A percentile compares a stretch with the other conserved stretches of the same genome.
phyloP scores from a whole-genome alignment of 164 flowering plant genomes.

The Vitis labrusca region DNA sequence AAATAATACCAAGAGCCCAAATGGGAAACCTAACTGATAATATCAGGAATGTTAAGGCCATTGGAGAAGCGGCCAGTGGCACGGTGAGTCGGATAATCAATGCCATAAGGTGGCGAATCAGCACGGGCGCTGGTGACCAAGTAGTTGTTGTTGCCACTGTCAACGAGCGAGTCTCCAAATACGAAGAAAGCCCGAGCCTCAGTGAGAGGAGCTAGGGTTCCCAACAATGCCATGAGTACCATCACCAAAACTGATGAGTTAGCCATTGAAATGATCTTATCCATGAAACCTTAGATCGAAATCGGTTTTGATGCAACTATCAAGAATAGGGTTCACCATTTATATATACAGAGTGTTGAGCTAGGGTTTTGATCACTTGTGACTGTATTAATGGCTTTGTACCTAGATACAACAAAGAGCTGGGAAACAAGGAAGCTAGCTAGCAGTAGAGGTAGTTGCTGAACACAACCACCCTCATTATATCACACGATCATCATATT shows the following conservation, averaged over 20 bases:
- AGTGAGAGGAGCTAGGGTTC: neutral
- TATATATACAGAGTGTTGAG: no score
- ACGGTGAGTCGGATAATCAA: slow-evolving; percentile 28
- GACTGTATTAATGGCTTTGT: no score
- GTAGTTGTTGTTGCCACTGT: slow-evolving; percentile 38
- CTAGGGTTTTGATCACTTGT: no score
- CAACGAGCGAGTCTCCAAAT: slow-evolving; percentile 41
- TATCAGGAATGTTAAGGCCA: slow-evolving; percentile 37
- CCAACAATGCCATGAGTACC: neutral
- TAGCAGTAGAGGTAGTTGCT: no score
- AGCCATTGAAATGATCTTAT: neutral
- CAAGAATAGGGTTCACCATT: no score
- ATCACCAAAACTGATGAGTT: neutral
- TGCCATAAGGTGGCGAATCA: slow-evolving; percentile 35
- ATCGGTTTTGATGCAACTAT: no score
- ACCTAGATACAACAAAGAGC: no score
- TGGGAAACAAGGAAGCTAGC: no score
- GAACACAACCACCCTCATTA: no score
- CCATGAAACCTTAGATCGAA: no score
- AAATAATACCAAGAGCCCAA: no score
- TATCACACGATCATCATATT: no score
- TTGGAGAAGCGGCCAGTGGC: slow-evolving; percentile 43
- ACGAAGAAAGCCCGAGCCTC: slow-evolving; percentile 35
- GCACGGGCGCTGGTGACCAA: slow-evolving; percentile 37
- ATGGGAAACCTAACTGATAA: slow-evolving; percentile 17